These are phyloP conservation scores for Iberis pinnata DNA, from an alignment of 345 rosid species.

Conservation along the genomic window DNA sequence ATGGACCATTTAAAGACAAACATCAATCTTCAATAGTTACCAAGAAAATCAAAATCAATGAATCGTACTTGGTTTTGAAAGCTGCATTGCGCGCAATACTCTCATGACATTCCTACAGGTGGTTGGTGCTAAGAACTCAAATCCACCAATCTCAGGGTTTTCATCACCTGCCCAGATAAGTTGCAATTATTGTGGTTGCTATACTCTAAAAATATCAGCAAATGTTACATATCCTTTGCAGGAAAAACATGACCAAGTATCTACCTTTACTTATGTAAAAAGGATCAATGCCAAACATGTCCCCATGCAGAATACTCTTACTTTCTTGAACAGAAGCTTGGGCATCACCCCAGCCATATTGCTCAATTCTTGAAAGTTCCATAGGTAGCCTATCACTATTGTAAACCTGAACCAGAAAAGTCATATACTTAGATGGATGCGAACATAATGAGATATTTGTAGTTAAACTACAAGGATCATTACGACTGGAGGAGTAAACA, in stretches of 20 bases:
- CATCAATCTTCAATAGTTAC: slow-evolving; percentile 5
- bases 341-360: slow-evolving; percentile 76
- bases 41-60: slow-evolving; percentile 6
- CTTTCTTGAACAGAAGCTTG: slow-evolving; percentile 29
- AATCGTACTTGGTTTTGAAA: slow-evolving; percentile 69
- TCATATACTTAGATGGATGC: not conserved
- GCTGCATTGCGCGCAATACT: slow-evolving; percentile 91
- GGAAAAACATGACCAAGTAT: not conserved
- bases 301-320: slow-evolving; percentile 40
- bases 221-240: not conserved
- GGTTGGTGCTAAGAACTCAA: slow-evolving; percentile 87
- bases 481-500: not conserved
- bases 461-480: not conserved
- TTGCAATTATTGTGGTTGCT: slow-evolving; percentile 2
- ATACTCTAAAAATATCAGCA: slow-evolving; percentile 1
- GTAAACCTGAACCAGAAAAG: slow-evolving; percentile 40
- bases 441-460: slow-evolving; percentile 2
- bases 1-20: slow-evolving; percentile 13
- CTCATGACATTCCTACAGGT: slow-evolving; percentile 75
- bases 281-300: slow-evolving; percentile 61
- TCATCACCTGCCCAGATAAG: slow-evolving; percentile 37
- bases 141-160: slow-evolving; percentile 47
- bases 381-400: slow-evolving; percentile 16
- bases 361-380: slow-evolving; percentile 50
- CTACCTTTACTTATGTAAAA: slow-evolving; percentile 76